A percentile compares a stretch with the other conserved stretches of the same genome.
phyloP scores from a whole-genome alignment of 768 basidiomycete species.

The button mushroom (Agaricus bisporus) region DNA sequence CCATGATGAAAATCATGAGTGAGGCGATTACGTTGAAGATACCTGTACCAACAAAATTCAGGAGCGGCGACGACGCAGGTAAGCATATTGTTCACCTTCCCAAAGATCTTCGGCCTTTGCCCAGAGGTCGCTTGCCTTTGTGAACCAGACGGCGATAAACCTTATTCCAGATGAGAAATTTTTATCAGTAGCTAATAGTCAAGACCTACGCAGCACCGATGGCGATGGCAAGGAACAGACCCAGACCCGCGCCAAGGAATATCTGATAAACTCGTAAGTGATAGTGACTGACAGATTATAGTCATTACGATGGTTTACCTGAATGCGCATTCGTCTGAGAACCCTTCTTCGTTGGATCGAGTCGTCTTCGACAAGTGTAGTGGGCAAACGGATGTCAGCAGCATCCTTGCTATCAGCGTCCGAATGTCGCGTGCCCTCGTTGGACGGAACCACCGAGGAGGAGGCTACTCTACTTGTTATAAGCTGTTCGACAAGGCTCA shows the following conservation, averaged over 20 bases:
- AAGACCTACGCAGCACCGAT: slow-evolving; percentile 69
- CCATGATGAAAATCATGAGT: slow-evolving; percentile 90
- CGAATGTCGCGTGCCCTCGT: slow-evolving; percentile 14
- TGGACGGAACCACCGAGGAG: slow-evolving; percentile 8
- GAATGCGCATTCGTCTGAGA: slow-evolving; percentile 63
- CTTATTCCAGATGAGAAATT: slow-evolving; percentile 13
- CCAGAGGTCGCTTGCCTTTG: slow-evolving; percentile 82
- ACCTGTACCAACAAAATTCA: slow-evolving; percentile 29
- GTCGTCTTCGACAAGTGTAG: slow-evolving; percentile 21
- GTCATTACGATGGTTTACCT: slow-evolving; percentile 28
- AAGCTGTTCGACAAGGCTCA: slow-evolving; percentile 87
- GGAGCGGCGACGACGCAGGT: not conserved
- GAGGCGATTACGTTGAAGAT: slow-evolving; percentile 66
- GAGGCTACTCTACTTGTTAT: slow-evolving; percentile 22
- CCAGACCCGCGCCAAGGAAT: slow-evolving; percentile 64
- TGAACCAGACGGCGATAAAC: slow-evolving; percentile 95
- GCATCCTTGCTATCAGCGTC: slow-evolving; percentile 21
- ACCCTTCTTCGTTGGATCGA: slow-evolving; percentile 33
- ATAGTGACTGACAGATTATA: not conserved
- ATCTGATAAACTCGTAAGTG: slow-evolving; percentile 40
- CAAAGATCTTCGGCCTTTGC: slow-evolving; percentile 79
- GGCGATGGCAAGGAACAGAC: slow-evolving; percentile 72
- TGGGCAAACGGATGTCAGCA: slow-evolving; percentile 16
- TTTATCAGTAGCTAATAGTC: too few species aligned
- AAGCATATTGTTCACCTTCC: slow-evolving; percentile 60